Percentiles rank a stretch among this genome's conserved stretches.
Conservation (phyloP, 768 basidiomycete species). For the Kwoniella mangroviensis region DNA sequence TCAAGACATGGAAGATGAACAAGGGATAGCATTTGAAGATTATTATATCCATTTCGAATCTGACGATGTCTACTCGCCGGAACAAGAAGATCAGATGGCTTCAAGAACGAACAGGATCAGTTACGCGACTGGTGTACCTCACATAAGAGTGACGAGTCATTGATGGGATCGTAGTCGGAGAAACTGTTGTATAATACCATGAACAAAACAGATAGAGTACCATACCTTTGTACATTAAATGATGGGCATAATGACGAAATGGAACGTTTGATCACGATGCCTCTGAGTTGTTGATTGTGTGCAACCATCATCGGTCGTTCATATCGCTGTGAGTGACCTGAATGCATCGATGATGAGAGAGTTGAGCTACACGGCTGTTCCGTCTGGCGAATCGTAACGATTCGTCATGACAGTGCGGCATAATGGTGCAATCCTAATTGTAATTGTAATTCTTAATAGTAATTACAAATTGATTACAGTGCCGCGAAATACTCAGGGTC, state of each 20-base stretch:
- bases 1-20: conserved; percentile 8
- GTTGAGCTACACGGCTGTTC: too few relatives aligned
- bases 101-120: neutral
- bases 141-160: conserved; percentile 29
- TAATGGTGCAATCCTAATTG: too few relatives aligned
- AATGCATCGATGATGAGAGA: too few relatives aligned
- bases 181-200: neutral
- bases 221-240: neutral
- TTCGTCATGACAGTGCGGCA: too few relatives aligned
- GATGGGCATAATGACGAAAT: neutral
- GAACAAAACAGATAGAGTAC: neutral
- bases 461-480: neutral
- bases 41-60: conserved; percentile 28
- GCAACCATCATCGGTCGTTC: too few relatives aligned
- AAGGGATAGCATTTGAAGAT: conserved; percentile 19
- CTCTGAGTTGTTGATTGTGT: too few relatives aligned
- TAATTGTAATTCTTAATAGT: neutral
- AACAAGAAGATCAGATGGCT: neutral
- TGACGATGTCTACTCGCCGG: conserved; percentile 8
- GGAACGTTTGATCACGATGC: neutral
- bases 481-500: neutral
- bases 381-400: too few relatives aligned
- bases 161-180: neutral
- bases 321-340: too few relatives aligned
- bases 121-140: conserved; percentile 4